Conservation (phyloP, 2,329 filamentous ascomycete genomes). For the Dichotomopilus funicola region DNA sequence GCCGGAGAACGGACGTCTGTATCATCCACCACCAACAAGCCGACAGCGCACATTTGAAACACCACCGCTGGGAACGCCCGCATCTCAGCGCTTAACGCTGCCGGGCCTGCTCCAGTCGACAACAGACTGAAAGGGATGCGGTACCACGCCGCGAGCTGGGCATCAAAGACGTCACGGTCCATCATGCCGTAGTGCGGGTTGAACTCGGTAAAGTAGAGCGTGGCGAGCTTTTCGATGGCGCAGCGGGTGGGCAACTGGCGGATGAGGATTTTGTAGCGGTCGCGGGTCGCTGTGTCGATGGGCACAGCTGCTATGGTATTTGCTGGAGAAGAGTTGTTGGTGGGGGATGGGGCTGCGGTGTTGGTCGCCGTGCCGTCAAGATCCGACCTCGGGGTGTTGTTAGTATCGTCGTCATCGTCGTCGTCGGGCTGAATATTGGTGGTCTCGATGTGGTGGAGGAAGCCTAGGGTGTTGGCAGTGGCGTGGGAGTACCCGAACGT, state of each 20-base stretch:
- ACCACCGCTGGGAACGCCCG: slow-evolving; percentile 53
- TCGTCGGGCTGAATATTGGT: not conserved
- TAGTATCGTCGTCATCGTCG: not conserved
- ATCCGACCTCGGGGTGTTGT: not conserved
- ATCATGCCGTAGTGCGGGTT: slow-evolving; percentile 54
- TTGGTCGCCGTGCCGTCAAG: not conserved
- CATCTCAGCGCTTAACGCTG: slow-evolving; percentile 31
- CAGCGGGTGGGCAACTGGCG: slow-evolving; percentile 49
- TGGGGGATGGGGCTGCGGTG: not conserved
- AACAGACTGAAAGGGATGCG: slow-evolving; percentile 46
- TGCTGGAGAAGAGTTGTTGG: not conserved
- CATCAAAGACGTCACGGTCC: slow-evolving; percentile 46
- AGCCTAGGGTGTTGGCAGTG: slow-evolving; percentile 10
- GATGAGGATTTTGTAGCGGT: slow-evolving; percentile 53
- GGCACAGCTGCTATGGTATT: not conserved
- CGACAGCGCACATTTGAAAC: slow-evolving; percentile 51
- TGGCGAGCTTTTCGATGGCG: slow-evolving; percentile 49
- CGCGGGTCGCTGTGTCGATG: slow-evolving; percentile 22
- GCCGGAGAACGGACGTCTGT: slow-evolving; percentile 27
- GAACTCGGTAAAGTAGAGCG: slow-evolving; percentile 50
- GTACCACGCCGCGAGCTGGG: slow-evolving; percentile 49
- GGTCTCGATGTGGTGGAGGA: slow-evolving; percentile 12
- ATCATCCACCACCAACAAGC: slow-evolving; percentile 45
- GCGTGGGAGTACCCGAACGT: slow-evolving; percentile 11
- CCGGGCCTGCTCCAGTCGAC: not conserved